Conservation (phyloP, 768 basidiomycete species). For the Termitomyces sp. region DNA sequence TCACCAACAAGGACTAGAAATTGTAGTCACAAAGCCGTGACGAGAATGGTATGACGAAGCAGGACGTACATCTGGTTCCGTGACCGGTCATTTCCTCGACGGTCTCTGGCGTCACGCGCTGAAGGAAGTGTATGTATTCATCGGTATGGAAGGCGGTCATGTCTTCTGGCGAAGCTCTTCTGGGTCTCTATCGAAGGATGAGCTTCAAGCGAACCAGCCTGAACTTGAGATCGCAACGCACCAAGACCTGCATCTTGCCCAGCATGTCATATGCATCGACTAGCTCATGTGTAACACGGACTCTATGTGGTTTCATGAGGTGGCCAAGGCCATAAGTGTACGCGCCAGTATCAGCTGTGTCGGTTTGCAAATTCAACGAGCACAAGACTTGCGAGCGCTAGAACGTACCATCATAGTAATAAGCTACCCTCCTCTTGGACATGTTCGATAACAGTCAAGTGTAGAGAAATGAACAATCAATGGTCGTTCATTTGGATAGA, state of each 20-base stretch:
- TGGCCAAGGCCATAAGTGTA: slow-evolving; percentile 85
- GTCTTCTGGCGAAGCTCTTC: slow-evolving; percentile 60
- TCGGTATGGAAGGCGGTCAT: slow-evolving; percentile 98
- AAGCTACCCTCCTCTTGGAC: slow-evolving; percentile 72
- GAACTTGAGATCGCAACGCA: slow-evolving; percentile 29
- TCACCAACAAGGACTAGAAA: slow-evolving; percentile 65
- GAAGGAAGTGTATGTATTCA: slow-evolving; percentile 93
- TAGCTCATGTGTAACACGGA: slow-evolving; percentile 90
- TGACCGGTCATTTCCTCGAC: slow-evolving; percentile 79
- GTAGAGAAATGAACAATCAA: slow-evolving; percentile 3
- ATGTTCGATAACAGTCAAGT: slow-evolving; percentile 26
- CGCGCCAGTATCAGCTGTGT: slow-evolving; percentile 59
- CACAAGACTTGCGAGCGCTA: neutral
- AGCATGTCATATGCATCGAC: slow-evolving; percentile 89
- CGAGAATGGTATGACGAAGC: neutral
- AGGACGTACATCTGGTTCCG: slow-evolving; percentile 73
- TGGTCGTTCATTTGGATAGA: slow-evolving; percentile 6
- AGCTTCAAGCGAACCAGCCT: neutral
- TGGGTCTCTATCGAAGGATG: slow-evolving; percentile 49
- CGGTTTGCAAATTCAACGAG: neutral
- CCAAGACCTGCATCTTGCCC: slow-evolving; percentile 90
- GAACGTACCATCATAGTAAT: slow-evolving; percentile 72
- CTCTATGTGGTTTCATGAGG: slow-evolving; percentile 95
- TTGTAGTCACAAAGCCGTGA: neutral
- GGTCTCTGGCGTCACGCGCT: slow-evolving; percentile 87